Base-by-base conservation (phyloP, 768 basidiomycete species). In the Psilocybe cyanescens region DNA sequence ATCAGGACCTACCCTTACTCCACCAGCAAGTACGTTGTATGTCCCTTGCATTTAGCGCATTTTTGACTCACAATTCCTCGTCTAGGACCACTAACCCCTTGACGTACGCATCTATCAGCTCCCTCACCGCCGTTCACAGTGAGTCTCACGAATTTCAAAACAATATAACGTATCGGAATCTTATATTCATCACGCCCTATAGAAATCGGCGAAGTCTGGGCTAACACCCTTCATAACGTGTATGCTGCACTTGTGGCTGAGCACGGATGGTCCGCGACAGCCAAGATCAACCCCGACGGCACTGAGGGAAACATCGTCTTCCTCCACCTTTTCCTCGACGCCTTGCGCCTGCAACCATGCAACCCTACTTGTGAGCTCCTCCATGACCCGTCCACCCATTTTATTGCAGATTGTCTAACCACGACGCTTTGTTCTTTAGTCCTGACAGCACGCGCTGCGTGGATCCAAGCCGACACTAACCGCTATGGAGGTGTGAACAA, bases 1-100 rank as follows among this genome's bases (percentile, higher is more conserved):
- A 84, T 88, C 68, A 77, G 86, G 9, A 72, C 77, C 55, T 78
- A 80, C 70, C 84, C 82, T 12, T 89, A 89, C 75, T 86, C 85
- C 0, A 84, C 83, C 48, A 69, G 74, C 64, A 65, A 77, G 79
- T 71, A 66, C 70, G 73, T 78, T 9, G 53, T 24, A 19, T 49
- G 8, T 17, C 41, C 16, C 29, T 16, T 8, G 29, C 47, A 17
- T 31, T 14, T 29, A 37, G 29, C 46, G 3, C 9, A 11, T 48
- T 16, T 29, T 59, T 29, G 16, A 57, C 24, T 8, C 6, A 17
- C 5, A 8, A 47, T 44, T 46, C 24, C 17, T 33, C 47, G 1
- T 35, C 19, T 37, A 81, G 77, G 1, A 72, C 67, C 4, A 69
- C 71, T 53, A 85, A 84, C 67, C 80, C 83, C 6, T 68, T 79